phyloP scores from a whole-genome alignment of 345 rosid genomes.

The Salix exigua region DNA sequence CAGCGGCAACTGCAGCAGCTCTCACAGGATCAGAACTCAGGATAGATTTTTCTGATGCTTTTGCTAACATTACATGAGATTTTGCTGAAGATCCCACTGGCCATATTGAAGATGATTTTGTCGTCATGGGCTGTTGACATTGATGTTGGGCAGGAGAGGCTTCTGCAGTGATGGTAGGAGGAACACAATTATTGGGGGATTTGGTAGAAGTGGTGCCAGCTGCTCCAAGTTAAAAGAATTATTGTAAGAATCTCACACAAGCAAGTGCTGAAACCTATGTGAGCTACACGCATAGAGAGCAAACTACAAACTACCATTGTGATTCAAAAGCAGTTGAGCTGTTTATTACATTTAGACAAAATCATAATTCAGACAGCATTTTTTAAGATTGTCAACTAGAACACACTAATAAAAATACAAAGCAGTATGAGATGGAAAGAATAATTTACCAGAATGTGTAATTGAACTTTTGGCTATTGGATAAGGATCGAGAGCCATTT shows the following conservation, averaged over 20 bases:
- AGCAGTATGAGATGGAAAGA: not conserved
- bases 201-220: slow-evolving; percentile 22
- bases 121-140: slow-evolving; percentile 32
- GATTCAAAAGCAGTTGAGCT: not conserved
- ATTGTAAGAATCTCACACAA: not conserved
- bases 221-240: slow-evolving; percentile 6
- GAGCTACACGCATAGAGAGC: not conserved
- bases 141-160: slow-evolving; percentile 40
- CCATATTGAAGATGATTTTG: slow-evolving; percentile 31
- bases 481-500: slow-evolving; percentile 61
- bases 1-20: slow-evolving; percentile 80
- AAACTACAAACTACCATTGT: not conserved
- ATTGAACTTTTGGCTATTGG: slow-evolving; percentile 37
- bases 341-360: not conserved
- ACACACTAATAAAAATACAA: not conserved
- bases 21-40: slow-evolving; percentile 48
- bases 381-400: not conserved
- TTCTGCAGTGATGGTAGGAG: slow-evolving; percentile 32
- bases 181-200: slow-evolving; percentile 23
- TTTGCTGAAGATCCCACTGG: slow-evolving; percentile 35
- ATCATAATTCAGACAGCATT: not conserved
- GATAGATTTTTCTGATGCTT: slow-evolving; percentile 31
- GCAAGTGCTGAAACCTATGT: not conserved
- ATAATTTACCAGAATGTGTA: slow-evolving; percentile 36
- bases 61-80: slow-evolving; percentile 41